Evolutionary conservation across 228 moss, liverwort and hornwort genomes (phyloP), one percentile per base, ranked within the genome.

Genomic region (Sphagnum fallax): DNA sequence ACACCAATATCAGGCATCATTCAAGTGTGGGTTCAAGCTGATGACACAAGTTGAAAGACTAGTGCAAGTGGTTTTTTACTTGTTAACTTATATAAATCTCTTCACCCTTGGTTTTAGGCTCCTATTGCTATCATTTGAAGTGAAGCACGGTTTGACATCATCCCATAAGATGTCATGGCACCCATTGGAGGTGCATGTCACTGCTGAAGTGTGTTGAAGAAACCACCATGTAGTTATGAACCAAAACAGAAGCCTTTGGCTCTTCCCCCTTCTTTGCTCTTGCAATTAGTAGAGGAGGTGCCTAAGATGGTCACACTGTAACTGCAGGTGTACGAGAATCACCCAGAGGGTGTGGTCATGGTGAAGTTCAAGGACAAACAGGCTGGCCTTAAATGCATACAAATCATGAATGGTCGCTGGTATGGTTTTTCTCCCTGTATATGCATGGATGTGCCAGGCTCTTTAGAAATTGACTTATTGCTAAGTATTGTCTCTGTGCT

Each of bases 311-410:
- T 32, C 2, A 32, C 2, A 32, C 32, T 32, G 32, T 32, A 32
- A 32, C 32, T 63, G 65, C 75, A 93, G 93, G 97, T 98, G 7
- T 98, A 98, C 65, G 98, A 98, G 66, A 84, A 93, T 79, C 98
- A 98, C 71, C 98, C 98, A 14, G 93, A 98, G 49, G 98, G 98
- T 67, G 98, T 98, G 70, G 94, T 93, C 50, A 98, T 94, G 98
- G 98, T 98, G 69, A 98, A 94, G 73, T 98, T 93, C 61, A 98
- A 94, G 74, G 90, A 90, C 74, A 94, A 90, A 80, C 75, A 85
- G 66, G 90, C 91, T 73, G 98, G 94, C 59, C 70, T 84, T 71
- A 98, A 94, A 67, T 98, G 98, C 72, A 90, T 98, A 60, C 82
- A 92, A 75, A 75, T 93, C 14, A 98, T 98, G 98, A 92, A 92